Conservation (phyloP, 176 grass and related monocot species). For the Aechmea fasciata region DNA sequence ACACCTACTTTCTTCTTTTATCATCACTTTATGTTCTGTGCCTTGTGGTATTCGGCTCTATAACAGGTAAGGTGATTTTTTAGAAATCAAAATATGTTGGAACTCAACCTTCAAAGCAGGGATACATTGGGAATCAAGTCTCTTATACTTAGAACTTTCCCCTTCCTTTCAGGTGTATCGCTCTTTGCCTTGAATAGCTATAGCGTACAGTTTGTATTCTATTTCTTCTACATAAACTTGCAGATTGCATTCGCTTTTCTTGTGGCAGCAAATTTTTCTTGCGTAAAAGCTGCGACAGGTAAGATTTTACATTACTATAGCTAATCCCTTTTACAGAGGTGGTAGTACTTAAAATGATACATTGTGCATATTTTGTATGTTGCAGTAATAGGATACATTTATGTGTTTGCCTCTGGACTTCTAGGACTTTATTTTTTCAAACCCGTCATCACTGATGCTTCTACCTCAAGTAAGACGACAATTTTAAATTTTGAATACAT, state of each 20-base stretch:
- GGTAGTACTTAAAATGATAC: constrained; percentile 2
- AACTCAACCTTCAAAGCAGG: background rate
- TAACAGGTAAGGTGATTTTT: constrained; percentile 16
- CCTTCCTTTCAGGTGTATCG: constrained; percentile 45
- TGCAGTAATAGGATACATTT: constrained; percentile 88
- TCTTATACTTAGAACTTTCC: background rate
- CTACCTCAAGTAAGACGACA: constrained; percentile 62
- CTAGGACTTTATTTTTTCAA: constrained; percentile 57
- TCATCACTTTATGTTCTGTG: constrained; percentile 15
- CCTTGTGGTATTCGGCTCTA: constrained; percentile 7
- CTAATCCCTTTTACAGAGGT: constrained; percentile 8
- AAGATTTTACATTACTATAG: background rate
- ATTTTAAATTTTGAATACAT: constrained; percentile 1
- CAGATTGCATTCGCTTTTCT: constrained; percentile 80
- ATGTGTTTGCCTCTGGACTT: constrained; percentile 84
- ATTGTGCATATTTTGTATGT: constrained; percentile 4
- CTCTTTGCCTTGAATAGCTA: constrained; percentile 67
- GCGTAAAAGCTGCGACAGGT: constrained; percentile 86
- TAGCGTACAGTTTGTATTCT: constrained; percentile 77
- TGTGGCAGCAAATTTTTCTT: constrained; percentile 52
- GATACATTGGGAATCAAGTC: background rate
- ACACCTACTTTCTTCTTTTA: constrained; percentile 19
- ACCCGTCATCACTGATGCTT: constrained; percentile 48
- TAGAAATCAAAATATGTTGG: background rate
- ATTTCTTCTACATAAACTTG: constrained; percentile 84